A percentile compares a stretch with the other conserved stretches of the same genome.
Conservation (phyloP, 192 early-diverging fungal genomes). For the Gryganskiella cystojenkinii region DNA sequence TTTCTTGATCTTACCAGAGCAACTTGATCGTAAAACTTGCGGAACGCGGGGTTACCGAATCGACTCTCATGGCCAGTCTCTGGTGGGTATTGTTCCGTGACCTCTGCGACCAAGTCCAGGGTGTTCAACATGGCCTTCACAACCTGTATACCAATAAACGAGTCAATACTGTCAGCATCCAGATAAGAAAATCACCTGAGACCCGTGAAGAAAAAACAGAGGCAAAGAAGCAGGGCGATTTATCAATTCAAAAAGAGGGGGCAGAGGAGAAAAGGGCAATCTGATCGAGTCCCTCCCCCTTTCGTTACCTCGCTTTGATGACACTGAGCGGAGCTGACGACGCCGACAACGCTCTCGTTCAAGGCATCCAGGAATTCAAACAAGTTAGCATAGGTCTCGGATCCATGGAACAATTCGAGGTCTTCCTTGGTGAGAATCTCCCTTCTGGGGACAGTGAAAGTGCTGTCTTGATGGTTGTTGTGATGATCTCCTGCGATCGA, state of each 20-base stretch:
- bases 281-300: neutral
- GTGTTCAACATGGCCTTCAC: slow-evolving; percentile 70
- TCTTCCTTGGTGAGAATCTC: slow-evolving; percentile 90
- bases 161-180: neutral
- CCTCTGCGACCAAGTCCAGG: slow-evolving; percentile 72
- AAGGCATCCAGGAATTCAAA: slow-evolving; percentile 77
- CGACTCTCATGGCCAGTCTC: slow-evolving; percentile 80
- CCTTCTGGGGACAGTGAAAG: slow-evolving; percentile 52
- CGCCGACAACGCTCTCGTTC: slow-evolving; percentile 79
- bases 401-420: slow-evolving; percentile 78
- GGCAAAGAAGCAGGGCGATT: neutral
- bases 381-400: slow-evolving; percentile 69
- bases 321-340: slow-evolving; percentile 64
- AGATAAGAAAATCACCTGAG: neutral
- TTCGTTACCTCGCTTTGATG: slow-evolving; percentile 68
- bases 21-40: slow-evolving; percentile 85
- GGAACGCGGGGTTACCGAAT: slow-evolving; percentile 97
- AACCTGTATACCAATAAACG: slow-evolving; percentile 18
- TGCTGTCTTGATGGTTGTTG: neutral
- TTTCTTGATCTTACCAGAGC: slow-evolving; percentile 62
- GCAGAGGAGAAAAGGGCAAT: neutral
- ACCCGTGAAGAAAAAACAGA: neutral
- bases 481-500: neutral
- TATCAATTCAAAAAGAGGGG: neutral
- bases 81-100: slow-evolving; percentile 75